Percentiles rank a stretch among this genome's conserved stretches.
These are phyloP conservation scores for Evansstolkia leycettana DNA, from an alignment of 495 filamentous ascomycete genomes.

Conservation along the genomic window DNA sequence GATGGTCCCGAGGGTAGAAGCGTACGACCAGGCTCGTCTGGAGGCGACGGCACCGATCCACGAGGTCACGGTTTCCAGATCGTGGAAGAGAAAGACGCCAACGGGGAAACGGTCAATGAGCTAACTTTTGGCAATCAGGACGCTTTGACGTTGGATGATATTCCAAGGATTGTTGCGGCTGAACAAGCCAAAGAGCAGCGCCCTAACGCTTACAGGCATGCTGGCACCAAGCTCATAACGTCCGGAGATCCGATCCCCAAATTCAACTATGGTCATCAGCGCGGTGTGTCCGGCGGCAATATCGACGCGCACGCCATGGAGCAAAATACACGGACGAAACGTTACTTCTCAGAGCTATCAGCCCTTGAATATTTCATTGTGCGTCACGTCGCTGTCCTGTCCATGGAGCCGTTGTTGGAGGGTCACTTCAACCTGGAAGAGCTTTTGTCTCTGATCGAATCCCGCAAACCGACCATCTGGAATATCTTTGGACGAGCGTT, in stretches of 20 bases:
- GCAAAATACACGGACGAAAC: slow-evolving; percentile 39
- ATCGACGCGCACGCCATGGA: slow-evolving; percentile 27
- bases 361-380: slow-evolving; percentile 96
- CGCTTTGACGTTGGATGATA: slow-evolving; percentile 88
- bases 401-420: slow-evolving; percentile 88
- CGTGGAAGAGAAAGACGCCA: slow-evolving; percentile 71
- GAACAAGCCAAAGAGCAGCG: slow-evolving; percentile 90
- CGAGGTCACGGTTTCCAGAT: slow-evolving; percentile 59
- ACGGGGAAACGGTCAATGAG: slow-evolving; percentile 59
- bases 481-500: slow-evolving; percentile 95
- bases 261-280: slow-evolving; percentile 64
- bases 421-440: slow-evolving; percentile 88
- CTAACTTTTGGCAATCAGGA: slow-evolving; percentile 83
- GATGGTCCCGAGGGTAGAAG: slow-evolving; percentile 77
- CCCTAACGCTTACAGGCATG: slow-evolving; percentile 68
- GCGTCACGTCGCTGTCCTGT: slow-evolving; percentile 84
- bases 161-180: slow-evolving; percentile 91
- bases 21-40: slow-evolving; percentile 68
- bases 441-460: slow-evolving; percentile 87
- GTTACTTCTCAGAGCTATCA: slow-evolving; percentile 93
- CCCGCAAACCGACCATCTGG: slow-evolving; percentile 90
- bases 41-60: slow-evolving; percentile 46
- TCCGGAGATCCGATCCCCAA: slow-evolving; percentile 50
- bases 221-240: slow-evolving; percentile 59
- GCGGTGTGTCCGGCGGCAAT: slow-evolving; percentile 59